phyloP scores from a whole-genome alignment of 2,329 filamentous ascomycete species.

The Apiospora aurea region DNA sequence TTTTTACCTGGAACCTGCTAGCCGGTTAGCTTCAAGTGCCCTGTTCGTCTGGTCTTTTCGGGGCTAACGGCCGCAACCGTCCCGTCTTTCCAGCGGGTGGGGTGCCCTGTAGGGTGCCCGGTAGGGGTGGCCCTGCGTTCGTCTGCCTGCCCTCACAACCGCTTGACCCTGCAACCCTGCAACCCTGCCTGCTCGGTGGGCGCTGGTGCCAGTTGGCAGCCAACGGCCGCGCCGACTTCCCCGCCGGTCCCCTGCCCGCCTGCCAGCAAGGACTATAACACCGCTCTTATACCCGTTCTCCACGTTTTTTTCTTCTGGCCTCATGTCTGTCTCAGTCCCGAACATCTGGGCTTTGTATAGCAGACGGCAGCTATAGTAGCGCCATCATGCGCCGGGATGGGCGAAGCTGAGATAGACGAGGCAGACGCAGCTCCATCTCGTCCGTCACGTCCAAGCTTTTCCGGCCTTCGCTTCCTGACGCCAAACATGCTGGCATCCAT shows the following conservation, averaged over 20 bases:
- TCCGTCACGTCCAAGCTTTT: not conserved
- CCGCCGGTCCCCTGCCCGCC: constrained; percentile 5
- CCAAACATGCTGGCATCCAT: not conserved
- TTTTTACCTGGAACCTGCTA: not conserved
- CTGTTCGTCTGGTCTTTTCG: constrained; percentile 20
- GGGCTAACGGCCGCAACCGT: constrained; percentile 3
- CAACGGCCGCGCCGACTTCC: constrained; percentile 9
- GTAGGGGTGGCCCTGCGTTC: no score
- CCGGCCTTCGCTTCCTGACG: not conserved
- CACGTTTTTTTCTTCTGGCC: not conserved
- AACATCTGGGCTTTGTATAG: not conserved
- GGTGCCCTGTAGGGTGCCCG: not conserved
- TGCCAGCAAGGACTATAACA: not conserved
- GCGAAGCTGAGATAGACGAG: not conserved
- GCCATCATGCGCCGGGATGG: not conserved
- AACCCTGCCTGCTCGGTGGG: not conserved
- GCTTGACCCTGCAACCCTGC: not conserved
- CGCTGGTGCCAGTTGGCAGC: constrained; percentile 6
- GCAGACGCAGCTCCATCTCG: not conserved
- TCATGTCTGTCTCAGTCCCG: constrained; percentile 19
- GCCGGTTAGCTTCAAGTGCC: not conserved
- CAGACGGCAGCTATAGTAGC: constrained; percentile 1
- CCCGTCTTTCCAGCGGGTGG: constrained; percentile 9
- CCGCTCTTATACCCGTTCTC: constrained; percentile 1
- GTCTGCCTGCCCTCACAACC: not conserved